A percentile compares a stretch with the other conserved stretches of the same genome.
Conservation (phyloP, 1,139 yeast species). For the Hansenula anomala region DNA sequence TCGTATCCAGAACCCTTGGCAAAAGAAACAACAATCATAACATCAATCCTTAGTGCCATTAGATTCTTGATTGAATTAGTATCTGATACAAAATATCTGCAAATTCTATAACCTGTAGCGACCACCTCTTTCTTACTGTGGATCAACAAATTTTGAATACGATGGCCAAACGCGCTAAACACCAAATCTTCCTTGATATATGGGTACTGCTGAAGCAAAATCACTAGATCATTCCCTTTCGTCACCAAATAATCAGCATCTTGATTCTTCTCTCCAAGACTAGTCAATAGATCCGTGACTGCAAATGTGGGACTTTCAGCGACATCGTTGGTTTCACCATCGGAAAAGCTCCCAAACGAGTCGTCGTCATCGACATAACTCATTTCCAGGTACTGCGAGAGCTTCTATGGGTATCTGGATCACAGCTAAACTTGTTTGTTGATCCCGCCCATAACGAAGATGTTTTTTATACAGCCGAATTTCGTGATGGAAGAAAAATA, state of each 20-base stretch:
- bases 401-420: too few species aligned
- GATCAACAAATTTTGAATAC: conserved; percentile 57
- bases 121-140: conserved; percentile 58
- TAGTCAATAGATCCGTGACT: conserved; percentile 30
- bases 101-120: conserved; percentile 72
- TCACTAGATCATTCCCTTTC: conserved; percentile 22
- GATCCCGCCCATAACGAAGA: too few species aligned
- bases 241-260: conserved; percentile 22
- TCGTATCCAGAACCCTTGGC: conserved; percentile 47
- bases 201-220: conserved; percentile 37
- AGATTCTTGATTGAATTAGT: conserved; percentile 45
- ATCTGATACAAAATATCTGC: conserved; percentile 59
- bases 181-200: conserved; percentile 61
- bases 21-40: conserved; percentile 59
- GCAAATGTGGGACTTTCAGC: conserved; percentile 40
- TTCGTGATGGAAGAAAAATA: too few species aligned
- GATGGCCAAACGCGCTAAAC: conserved; percentile 53
- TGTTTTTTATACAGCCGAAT: too few species aligned
- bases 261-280: conserved; percentile 19
- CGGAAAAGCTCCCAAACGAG: conserved; percentile 1
- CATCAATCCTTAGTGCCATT: conserved; percentile 50
- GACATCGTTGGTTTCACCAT: neutral
- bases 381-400: neutral
- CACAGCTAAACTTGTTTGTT: too few species aligned
- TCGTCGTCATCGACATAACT: neutral